These are phyloP conservation scores for Thelephora ganbajun DNA, from an alignment of 768 basidiomycete genomes.

Conservation along the genomic window DNA sequence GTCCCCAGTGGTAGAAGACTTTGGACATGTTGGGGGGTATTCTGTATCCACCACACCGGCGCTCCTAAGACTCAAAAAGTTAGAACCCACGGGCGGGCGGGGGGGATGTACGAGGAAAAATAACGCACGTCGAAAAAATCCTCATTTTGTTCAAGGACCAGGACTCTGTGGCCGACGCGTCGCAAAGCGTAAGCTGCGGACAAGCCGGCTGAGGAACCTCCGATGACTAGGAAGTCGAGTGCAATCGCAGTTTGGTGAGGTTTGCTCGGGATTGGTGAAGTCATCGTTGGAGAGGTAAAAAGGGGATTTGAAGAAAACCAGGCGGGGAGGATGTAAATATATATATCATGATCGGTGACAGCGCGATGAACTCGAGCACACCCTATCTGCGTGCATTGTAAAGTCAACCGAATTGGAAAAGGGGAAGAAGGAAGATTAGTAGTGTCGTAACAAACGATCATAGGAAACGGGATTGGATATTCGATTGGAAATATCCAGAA, in stretches of 20 bases:
- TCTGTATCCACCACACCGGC: slow-evolving; percentile 13
- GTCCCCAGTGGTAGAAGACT: slow-evolving; percentile 23
- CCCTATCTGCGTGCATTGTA: too few species aligned
- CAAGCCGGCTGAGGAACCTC: slow-evolving; percentile 15
- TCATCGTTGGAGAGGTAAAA: background rate
- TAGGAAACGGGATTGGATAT: too few species aligned
- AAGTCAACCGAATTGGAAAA: too few species aligned
- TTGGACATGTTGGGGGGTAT: slow-evolving; percentile 24
- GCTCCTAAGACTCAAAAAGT: slow-evolving; percentile 3
- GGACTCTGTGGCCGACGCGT: slow-evolving; percentile 19
- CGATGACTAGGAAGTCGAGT: slow-evolving; percentile 18
- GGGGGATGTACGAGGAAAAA: background rate
- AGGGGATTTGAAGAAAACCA: background rate
- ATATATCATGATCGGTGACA: background rate
- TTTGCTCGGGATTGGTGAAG: background rate
- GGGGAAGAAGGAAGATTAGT: too few species aligned
- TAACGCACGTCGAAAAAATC: slow-evolving; percentile 16
- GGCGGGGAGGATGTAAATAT: background rate
- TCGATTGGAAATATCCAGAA: too few species aligned
- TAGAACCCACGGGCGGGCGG: background rate
- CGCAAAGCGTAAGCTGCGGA: slow-evolving; percentile 18
- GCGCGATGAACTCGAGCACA: too few species aligned
- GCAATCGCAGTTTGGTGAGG: slow-evolving; percentile 8
- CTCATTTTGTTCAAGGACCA: slow-evolving; percentile 16
- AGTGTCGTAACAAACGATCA: too few species aligned